These are phyloP conservation scores for Narthecium ossifragum DNA, from an alignment of 106 monocot species.

Conservation along the genomic window DNA sequence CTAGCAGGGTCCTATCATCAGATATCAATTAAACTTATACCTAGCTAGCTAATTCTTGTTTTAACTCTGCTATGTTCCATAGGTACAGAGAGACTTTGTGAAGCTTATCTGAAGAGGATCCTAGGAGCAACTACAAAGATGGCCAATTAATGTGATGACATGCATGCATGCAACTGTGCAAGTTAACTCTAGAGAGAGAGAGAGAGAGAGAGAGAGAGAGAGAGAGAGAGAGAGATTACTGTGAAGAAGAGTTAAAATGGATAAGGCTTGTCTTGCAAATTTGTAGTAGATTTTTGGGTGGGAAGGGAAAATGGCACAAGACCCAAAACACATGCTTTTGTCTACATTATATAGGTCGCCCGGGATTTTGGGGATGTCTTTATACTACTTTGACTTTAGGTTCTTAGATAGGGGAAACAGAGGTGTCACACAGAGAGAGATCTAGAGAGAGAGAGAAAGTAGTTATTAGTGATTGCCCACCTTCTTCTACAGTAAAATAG, in stretches of 20 bases:
- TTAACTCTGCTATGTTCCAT: too few relatives aligned
- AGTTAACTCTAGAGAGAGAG: background rate
- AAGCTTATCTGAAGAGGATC: too few relatives aligned
- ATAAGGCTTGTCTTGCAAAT: too few relatives aligned
- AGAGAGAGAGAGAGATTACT: background rate
- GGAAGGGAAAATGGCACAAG: constrained; percentile 12
- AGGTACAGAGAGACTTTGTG: too few relatives aligned
- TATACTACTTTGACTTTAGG: constrained; percentile 38
- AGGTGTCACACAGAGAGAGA: too few relatives aligned
- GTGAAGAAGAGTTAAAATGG: too few relatives aligned
- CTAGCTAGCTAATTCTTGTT: too few relatives aligned
- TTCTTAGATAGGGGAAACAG: too few relatives aligned
- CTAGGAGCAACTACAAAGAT: background rate
- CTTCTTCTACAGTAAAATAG: background rate
- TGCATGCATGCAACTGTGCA: too few relatives aligned
- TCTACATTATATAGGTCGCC: constrained; percentile 27
- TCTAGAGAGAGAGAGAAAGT: background rate
- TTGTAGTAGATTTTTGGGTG: background rate
- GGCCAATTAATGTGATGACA: constrained; percentile 1
- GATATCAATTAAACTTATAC: too few relatives aligned
- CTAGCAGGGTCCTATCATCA: too few relatives aligned
- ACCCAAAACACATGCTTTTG: constrained; percentile 29
- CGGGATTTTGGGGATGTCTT: constrained; percentile 48
- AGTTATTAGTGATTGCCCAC: background rate
- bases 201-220: background rate